Conservation (phyloP, 176 grass and related monocot genomes). For the Canna indica region DNA sequence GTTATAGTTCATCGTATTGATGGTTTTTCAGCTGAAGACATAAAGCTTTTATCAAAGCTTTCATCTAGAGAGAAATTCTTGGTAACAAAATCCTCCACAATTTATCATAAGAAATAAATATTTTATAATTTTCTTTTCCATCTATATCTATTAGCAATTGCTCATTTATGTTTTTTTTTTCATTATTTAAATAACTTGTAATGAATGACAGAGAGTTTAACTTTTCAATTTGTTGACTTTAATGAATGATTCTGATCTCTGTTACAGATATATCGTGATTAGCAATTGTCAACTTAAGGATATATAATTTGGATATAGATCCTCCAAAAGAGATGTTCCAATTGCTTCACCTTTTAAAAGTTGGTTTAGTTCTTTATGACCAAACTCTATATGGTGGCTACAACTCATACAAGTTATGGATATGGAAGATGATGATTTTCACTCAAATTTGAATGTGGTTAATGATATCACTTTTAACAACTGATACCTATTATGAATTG, state of each 20-base stretch:
- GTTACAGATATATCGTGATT: not conserved
- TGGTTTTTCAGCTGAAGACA: slow-evolving; percentile 47
- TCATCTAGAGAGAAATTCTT: slow-evolving; percentile 21
- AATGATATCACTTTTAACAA: too few relatives aligned
- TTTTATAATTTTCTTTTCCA: not conserved
- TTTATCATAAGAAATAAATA: too few relatives aligned
- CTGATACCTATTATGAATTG: too few relatives aligned
- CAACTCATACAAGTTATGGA: too few relatives aligned
- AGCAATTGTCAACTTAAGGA: not conserved
- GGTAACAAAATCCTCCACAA: slow-evolving; percentile 3
- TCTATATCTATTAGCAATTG: not conserved
- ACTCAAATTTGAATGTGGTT: too few relatives aligned
- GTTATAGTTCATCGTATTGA: slow-evolving; percentile 36
- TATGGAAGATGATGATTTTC: too few relatives aligned
- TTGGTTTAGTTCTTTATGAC: too few relatives aligned
- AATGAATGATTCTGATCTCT: not conserved
- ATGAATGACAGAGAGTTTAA: not conserved
- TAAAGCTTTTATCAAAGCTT: slow-evolving; percentile 51
- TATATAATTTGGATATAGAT: not conserved
- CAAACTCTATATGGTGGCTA: too few relatives aligned
- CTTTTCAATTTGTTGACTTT: not conserved
- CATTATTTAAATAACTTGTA: not conserved
- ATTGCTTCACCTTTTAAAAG: too few relatives aligned
- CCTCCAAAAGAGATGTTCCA: not conserved
- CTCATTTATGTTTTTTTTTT: not conserved